Percentiles rank a stretch among this genome's conserved stretches.
Evolutionary conservation across 2,329 filamentous ascomycete genomes (phyloP).

Genomic region (Hypoxylon sp.): DNA sequence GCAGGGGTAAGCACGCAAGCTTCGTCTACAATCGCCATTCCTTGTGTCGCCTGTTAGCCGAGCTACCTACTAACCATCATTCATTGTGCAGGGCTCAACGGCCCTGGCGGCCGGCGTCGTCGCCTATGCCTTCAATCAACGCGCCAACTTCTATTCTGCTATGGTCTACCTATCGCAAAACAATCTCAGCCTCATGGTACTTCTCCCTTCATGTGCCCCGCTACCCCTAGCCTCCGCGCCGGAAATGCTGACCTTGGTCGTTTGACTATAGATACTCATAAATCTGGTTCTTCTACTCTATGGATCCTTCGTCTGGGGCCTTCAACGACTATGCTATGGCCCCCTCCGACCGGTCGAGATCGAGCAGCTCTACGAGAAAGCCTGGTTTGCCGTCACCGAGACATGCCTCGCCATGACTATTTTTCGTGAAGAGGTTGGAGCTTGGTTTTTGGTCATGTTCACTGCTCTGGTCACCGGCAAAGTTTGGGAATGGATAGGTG

Average conservation of each 20-base stretch:
- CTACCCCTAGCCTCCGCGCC: constrained; percentile 4
- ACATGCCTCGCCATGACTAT: constrained; percentile 98
- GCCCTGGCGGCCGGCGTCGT: constrained; percentile 87
- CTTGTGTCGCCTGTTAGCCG: not conserved
- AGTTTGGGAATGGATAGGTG: constrained; percentile 98
- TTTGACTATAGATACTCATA: constrained; percentile 78
- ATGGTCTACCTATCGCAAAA: constrained; percentile 97
- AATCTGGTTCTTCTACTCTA: constrained; percentile 90
- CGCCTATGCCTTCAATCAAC: constrained; percentile 91
- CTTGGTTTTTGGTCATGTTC: constrained; percentile 97
- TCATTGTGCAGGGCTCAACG: constrained; percentile 75
- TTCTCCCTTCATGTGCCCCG: constrained; percentile 4
- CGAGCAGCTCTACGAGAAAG: constrained; percentile 96
- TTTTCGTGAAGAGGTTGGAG: constrained; percentile 93
- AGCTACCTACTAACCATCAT: constrained; percentile 34
- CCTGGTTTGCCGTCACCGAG: constrained; percentile 98
- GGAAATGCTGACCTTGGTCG: constrained; percentile 31
- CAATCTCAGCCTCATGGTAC: constrained; percentile 92
- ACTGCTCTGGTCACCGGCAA: constrained; percentile 92
- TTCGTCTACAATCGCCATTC: constrained; percentile 20
- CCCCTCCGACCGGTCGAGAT: constrained; percentile 92
- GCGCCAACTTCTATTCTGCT: constrained; percentile 98
- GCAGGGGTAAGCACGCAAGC: constrained; percentile 66
- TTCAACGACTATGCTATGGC: constrained; percentile 93
- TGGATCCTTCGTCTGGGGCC: constrained; percentile 83